phyloP scores from a whole-genome alignment of 2,329 filamentous ascomycete species.

The Elsinoe arachidis region DNA sequence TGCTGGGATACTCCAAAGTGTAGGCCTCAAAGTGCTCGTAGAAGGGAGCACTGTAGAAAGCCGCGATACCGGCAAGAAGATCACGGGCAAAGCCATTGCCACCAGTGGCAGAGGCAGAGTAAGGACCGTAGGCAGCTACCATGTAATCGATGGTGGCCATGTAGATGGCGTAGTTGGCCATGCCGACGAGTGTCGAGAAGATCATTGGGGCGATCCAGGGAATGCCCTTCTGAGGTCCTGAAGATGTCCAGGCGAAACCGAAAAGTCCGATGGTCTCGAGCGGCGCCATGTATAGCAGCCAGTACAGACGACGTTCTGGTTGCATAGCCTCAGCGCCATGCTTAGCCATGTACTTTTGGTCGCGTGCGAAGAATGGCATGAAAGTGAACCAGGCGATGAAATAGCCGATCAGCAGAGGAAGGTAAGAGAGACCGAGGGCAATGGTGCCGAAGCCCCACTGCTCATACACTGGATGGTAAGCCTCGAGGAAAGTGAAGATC shows the following conservation, averaged over 20 bases:
- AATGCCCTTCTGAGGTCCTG: constrained; percentile 43
- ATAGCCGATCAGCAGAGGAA: constrained; percentile 56
- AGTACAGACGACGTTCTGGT: constrained; percentile 56
- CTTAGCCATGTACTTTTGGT: constrained; percentile 35
- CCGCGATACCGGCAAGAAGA: constrained; percentile 60
- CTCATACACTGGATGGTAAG: constrained; percentile 55
- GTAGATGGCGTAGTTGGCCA: constrained; percentile 65
- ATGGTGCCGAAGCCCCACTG: constrained; percentile 55
- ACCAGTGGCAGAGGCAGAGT: constrained; percentile 62
- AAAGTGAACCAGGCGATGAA: constrained; percentile 52
- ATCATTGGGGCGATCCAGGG: constrained; percentile 60
- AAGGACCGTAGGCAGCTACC: constrained; percentile 61
- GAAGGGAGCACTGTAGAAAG: constrained; percentile 54
- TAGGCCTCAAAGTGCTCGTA: constrained; percentile 34
- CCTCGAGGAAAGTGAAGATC: constrained; percentile 69
- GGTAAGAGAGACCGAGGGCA: constrained; percentile 50
- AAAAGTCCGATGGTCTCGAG: constrained; percentile 50
- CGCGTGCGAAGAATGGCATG: constrained; percentile 50
- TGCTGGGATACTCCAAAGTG: constrained; percentile 44
- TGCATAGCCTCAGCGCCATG: constrained; percentile 43
- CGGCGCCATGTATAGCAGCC: constrained; percentile 51
- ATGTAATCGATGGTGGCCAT: constrained; percentile 69
- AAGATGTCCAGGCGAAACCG: constrained; percentile 60
- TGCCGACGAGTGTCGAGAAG: constrained; percentile 56
- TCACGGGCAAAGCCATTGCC: constrained; percentile 65